Conservation (phyloP, 2,329 filamentous ascomycete species). For the Hypoxylon sp. region DNA sequence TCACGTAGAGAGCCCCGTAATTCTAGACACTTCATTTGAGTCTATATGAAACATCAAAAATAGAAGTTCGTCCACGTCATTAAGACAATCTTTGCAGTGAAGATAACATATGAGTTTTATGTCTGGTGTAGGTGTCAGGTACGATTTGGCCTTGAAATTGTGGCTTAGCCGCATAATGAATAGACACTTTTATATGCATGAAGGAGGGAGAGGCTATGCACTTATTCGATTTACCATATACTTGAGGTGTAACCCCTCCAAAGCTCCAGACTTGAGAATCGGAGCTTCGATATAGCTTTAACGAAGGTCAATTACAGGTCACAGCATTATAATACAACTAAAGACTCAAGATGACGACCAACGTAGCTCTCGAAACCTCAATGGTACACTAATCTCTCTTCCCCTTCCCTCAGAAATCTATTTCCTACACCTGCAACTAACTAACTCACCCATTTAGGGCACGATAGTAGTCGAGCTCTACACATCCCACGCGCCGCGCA, state of each 20-base stretch:
- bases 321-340: neutral
- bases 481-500: conserved; percentile 87
- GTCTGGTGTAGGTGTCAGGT: neutral
- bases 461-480: conserved; percentile 91
- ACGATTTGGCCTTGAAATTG: neutral
- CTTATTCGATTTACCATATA: neutral
- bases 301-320: conserved; percentile 14
- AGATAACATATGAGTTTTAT: neutral
- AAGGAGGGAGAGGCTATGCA: neutral
- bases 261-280: conserved; percentile 23
- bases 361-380: conserved; percentile 85
- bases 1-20: conserved; percentile 3
- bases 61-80: conserved; percentile 18
- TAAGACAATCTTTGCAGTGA: conserved; percentile 10
- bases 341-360: conserved; percentile 76
- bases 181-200: too few species aligned
- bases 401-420: too few species aligned
- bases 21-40: conserved; percentile 12
- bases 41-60: conserved; percentile 1
- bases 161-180: too few species aligned
- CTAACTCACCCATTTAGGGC: conserved; percentile 69
- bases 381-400: conserved; percentile 71
- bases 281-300: conserved; percentile 31
- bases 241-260: conserved; percentile 35
- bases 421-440: too few species aligned